Base-by-base conservation (phyloP, 2,329 filamentous ascomycete species). In the Trichoderma atrobrunneum region DNA sequence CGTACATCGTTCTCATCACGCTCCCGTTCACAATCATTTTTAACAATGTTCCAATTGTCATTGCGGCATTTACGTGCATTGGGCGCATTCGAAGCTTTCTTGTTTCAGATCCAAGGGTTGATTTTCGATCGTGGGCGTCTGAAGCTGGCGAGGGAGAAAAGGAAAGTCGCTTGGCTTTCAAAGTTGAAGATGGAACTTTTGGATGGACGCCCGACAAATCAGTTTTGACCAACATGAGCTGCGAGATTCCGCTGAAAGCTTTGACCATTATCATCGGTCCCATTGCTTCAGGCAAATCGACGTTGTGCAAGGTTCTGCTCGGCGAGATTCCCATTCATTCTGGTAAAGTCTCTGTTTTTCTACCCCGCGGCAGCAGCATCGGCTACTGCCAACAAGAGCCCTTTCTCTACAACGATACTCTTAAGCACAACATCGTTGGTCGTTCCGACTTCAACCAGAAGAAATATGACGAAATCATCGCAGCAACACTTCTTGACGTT, bases 261-360 rank as follows among this genome's bases (percentile, higher is more conserved):
- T 73, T 83, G 7, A 82, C 78, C 1, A 75, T 83, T 1, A 74
- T 85, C 2, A 75, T 81, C 2, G 83, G 83, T 0, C 81, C 82
- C 4, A 79, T 84, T 3, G 79, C 77, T 1, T 78, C 75, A 14
- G 79, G 80, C 2, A 81, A 85, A 71, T 81, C 81, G 0, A 82
- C 81, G 0, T 73, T 84, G 0, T 79, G 80, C 75, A 72, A 81
- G 6, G 36, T 39, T 39, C 36, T 39, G 36, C 36, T 39, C 16
- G 36, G 36, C 36, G 36, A 39, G 36, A 39, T 39, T 39, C 36
- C 36, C 36, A 2, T 39, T 39, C 36, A 39, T 39, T 39, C 16
- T 39, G 36, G 59, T 11, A 62, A 51, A 11, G 43, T 68, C 30
- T 62, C 34, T 39, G 59, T 62, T 62, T 62, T 39, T 39, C 72